phyloP scores from a whole-genome alignment of 2,329 filamentous ascomycete genomes.

The Madurella mycetomatis region DNA sequence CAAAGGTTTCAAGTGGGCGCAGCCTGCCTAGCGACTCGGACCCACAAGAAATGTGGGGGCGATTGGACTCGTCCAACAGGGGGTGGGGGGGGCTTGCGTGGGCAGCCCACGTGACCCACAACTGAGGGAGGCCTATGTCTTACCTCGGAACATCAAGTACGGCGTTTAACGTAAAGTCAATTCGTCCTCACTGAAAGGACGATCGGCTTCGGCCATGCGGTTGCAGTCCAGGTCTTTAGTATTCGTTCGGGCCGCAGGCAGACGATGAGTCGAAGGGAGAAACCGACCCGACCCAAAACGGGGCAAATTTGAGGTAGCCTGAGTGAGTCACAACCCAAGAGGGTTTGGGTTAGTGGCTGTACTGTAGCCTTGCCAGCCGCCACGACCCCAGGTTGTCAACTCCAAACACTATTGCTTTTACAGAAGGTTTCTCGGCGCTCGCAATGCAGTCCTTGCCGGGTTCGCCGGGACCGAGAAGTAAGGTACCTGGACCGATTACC shows the following conservation, averaged over 20 bases:
- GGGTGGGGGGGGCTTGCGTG: background rate
- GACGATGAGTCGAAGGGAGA: background rate
- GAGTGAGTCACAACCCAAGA: background rate
- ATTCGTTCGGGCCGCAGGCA: background rate
- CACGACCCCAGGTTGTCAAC: background rate
- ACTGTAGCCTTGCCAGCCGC: background rate
- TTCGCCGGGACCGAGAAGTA: background rate
- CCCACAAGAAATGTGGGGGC: conserved; percentile 1
- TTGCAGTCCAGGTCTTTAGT: background rate
- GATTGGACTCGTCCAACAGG: background rate
- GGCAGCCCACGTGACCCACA: background rate
- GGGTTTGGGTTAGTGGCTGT: background rate
- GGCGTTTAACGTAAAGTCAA: background rate
- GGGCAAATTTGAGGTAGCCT: background rate
- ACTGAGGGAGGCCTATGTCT: too few relatives aligned
- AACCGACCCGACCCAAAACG: background rate
- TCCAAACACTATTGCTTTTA: background rate
- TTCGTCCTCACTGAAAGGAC: background rate
- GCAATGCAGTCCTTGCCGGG: conserved; percentile 3
- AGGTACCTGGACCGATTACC: background rate
- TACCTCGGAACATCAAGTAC: too few relatives aligned
- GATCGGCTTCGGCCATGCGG: background rate
- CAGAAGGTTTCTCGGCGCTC: background rate
- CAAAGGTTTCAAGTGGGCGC: background rate
- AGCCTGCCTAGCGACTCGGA: background rate